Base-by-base conservation (phyloP, 352 stramenopile species). In the Pythium coloratum region DNA sequence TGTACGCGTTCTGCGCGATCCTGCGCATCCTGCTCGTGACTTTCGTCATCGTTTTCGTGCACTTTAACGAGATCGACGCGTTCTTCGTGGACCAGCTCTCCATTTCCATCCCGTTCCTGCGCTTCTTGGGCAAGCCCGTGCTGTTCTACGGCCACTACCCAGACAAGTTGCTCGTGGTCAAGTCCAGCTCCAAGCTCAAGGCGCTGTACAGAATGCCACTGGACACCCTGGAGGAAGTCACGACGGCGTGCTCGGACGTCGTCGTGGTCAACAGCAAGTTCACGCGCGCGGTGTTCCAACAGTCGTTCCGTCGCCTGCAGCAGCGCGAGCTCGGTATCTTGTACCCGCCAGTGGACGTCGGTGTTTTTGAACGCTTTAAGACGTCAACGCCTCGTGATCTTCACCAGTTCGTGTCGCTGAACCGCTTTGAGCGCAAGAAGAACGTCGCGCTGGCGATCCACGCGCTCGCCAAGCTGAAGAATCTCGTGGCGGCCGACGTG, bases 81-180 rank as follows among this genome's bases (percentile, higher is more conserved):
- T 92, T 93, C 61, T 81, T 95, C 56, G 84, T 93, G 53, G 87
- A 95, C 64, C 87, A 95, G 62, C 82, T 95, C 59, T 93, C 87
- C 10, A 77, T 94, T 13, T 87, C 82, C 34, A 81, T 95, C 53
- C 85, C 87, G 24, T 83, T 95, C 60, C 65, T 95, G 58, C 83
- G 87, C 38, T 84, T 80, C 18, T 36, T 91, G 33, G 78, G 80
- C 57, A 89, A 89, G 42, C 84, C 87, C 20, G 93, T 99, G 49
- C 75, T 99, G 24, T 99, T 99, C 78, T 99, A 99, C 76, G 99
- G 97, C 70, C 97, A 99, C 71, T 99, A 99, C 78, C 97, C 97
- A 0, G 97, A 99, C 79, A 98, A 99, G 70, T 80, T 99, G 36
- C 84, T 99, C 13, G 95, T 82, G 40, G 74, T 81, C 38, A 67